Evolutionary conservation across 163 green algal genomes (phyloP).

Genomic region (Prototheca cutis): DNA sequence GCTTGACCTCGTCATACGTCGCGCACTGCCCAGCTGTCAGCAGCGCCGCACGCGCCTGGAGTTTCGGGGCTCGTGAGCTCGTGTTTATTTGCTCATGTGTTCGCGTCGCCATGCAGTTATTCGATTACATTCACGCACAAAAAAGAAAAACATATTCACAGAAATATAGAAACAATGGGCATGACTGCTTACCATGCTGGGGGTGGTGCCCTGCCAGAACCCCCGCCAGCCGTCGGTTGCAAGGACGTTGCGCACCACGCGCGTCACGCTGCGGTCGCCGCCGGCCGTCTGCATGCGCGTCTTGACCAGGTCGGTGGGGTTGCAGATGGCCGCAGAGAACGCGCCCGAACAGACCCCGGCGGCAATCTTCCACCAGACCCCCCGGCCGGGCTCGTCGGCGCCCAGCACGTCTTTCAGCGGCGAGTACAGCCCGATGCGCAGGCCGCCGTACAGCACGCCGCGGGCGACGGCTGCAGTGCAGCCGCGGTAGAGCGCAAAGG

Average conservation of each 20-base stretch:
- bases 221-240: conserved; percentile 49
- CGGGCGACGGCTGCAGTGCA: conserved; percentile 47
- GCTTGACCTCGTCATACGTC: conserved; percentile 75
- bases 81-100: no score
- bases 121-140: no score
- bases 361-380: conserved; percentile 49
- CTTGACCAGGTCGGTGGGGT: conserved; percentile 80
- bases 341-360: conserved; percentile 57
- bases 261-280: conserved; percentile 14
- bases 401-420: conserved; percentile 53
- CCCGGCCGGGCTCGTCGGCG: conserved; percentile 13
- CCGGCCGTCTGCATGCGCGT: conserved; percentile 38
- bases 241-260: conserved; percentile 34
- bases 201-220: conserved; percentile 68
- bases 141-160: no score
- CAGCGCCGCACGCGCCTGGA: conserved; percentile 53
- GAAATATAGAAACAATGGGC: no score
- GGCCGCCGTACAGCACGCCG: conserved; percentile 66
- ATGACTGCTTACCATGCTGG: conserved; percentile 51
- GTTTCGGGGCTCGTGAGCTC: no score
- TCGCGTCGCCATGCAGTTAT: no score
- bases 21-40: conserved; percentile 71
- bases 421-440: conserved; percentile 67
- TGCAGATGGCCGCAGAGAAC: conserved; percentile 60
- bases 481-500: conserved; percentile 56